A percentile compares a stretch with the other conserved stretches of the same genome.
Evolutionary conservation across 306 rosid species (phyloP).

Genomic region (Argentina anserina): DNA sequence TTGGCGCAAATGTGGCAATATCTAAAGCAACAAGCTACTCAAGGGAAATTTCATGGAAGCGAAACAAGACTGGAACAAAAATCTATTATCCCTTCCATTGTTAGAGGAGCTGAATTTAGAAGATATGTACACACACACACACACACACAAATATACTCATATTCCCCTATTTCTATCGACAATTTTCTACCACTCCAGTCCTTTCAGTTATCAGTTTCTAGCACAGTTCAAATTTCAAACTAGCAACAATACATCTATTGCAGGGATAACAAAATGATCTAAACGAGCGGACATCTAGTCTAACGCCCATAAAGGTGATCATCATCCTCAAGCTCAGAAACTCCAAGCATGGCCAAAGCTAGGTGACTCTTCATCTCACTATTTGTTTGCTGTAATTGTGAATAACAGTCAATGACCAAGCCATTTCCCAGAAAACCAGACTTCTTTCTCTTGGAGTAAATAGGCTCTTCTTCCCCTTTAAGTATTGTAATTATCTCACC

Average conservation of each 20-base stretch:
- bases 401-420: conserved; percentile 63
- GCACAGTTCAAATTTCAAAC: conserved; percentile 34
- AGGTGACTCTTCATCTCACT: conserved; percentile 82
- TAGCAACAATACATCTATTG: conserved; percentile 15
- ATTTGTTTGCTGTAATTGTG: conserved; percentile 59
- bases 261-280: background rate
- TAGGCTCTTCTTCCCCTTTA: conserved; percentile 68
- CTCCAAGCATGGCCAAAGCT: conserved; percentile 93
- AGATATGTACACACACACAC: conserved; percentile 44
- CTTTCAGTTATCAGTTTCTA: conserved; percentile 26
- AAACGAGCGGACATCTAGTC: background rate
- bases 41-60: too few relatives aligned
- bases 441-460: conserved; percentile 55
- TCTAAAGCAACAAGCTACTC: too few relatives aligned
- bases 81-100: conserved; percentile 36
- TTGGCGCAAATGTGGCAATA: background rate
- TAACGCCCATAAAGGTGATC: conserved; percentile 56
- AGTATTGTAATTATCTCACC: conserved; percentile 67
- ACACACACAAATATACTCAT: conserved; percentile 39
- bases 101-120: conserved; percentile 21
- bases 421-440: conserved; percentile 74
- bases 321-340: conserved; percentile 86
- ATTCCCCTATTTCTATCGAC: conserved; percentile 50
- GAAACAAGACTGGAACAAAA: conserved; percentile 15
- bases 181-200: conserved; percentile 33